These are phyloP conservation scores for Ananas comosus DNA, from an alignment of 176 grass and related monocot species.

Conservation along the genomic window DNA sequence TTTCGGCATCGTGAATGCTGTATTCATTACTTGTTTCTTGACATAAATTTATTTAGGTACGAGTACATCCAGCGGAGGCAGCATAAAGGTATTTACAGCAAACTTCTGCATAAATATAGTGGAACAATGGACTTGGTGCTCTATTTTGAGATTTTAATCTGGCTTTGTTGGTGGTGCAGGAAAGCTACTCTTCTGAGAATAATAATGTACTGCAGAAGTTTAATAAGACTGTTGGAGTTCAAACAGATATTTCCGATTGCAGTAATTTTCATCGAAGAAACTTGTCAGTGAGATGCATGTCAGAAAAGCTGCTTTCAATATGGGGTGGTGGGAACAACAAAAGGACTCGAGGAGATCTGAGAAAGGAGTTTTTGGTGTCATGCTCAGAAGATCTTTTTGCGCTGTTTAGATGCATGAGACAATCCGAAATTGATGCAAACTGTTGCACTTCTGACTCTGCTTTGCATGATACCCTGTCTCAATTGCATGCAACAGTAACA, in stretches of 20 bases:
- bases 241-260: constrained; percentile 39
- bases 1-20: background rate
- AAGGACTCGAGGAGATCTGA: constrained; percentile 29
- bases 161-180: constrained; percentile 1
- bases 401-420: constrained; percentile 38
- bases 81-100: constrained; percentile 33
- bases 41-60: constrained; percentile 21
- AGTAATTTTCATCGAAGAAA: constrained; percentile 27
- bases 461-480: constrained; percentile 29
- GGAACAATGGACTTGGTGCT: background rate
- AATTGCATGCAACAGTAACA: constrained; percentile 43
- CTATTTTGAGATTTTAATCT: background rate
- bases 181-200: background rate
- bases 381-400: constrained; percentile 69
- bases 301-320: constrained; percentile 37
- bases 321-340: constrained; percentile 42
- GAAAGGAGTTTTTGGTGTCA: constrained; percentile 49
- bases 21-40: constrained; percentile 13
- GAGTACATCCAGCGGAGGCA: constrained; percentile 22
- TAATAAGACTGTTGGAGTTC: constrained; percentile 31
- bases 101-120: background rate
- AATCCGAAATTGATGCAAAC: constrained; percentile 27
- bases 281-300: constrained; percentile 30
- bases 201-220: constrained; percentile 10
- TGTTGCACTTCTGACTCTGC: constrained; percentile 29